Percentiles rank a stretch among this genome's conserved stretches.
Evolutionary conservation across 768 basidiomycete species (phyloP).

Genomic region (Strobilomyces echinocephalus): DNA sequence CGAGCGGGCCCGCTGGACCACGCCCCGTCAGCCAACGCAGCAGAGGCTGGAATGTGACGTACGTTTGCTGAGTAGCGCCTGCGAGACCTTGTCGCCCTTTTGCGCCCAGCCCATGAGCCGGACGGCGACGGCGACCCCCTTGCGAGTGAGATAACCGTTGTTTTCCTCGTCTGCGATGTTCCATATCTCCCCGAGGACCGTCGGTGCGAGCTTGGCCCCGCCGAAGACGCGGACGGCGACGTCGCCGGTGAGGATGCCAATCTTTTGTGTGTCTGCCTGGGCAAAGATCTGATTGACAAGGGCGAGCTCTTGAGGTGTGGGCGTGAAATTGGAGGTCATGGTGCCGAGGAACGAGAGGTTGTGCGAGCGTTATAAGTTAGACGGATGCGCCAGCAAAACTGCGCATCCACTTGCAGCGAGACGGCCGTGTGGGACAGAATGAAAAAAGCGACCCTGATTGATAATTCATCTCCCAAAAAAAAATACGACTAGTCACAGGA

Average conservation of each 20-base stretch:
- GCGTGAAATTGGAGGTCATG: slow-evolving; percentile 43
- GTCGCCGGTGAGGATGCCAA: slow-evolving; percentile 85
- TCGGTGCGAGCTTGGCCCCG: slow-evolving; percentile 74
- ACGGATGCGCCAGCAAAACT: slow-evolving; percentile 7
- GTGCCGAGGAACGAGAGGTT: slow-evolving; percentile 1
- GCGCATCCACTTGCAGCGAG: slow-evolving; percentile 7
- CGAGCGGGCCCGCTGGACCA: slow-evolving; percentile 71
- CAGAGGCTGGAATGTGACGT: slow-evolving; percentile 14
- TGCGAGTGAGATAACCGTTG: slow-evolving; percentile 86
- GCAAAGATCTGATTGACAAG: slow-evolving; percentile 72
- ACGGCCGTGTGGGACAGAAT: slow-evolving; percentile 4
- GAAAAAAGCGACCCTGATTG: slow-evolving; percentile 1
- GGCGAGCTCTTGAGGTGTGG: slow-evolving; percentile 45
- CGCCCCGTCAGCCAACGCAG: slow-evolving; percentile 10
- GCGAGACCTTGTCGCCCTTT: slow-evolving; percentile 66
- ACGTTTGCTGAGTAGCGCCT: slow-evolving; percentile 69
- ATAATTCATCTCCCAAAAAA: background rate
- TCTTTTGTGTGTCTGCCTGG: slow-evolving; percentile 69
- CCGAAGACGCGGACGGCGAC: slow-evolving; percentile 84
- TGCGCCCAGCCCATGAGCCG: slow-evolving; percentile 92
- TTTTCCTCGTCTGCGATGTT: slow-evolving; percentile 87
- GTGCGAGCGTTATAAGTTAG: slow-evolving; percentile 21
- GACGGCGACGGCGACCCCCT: slow-evolving; percentile 83
- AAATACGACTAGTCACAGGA: too few relatives aligned
- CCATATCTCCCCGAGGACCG: slow-evolving; percentile 90